Evolutionary conservation across 1,284 basidiomycete genomes (phyloP), one percentile per base, ranked within the genome.

Genomic region (Schizopora paradoxa): DNA sequence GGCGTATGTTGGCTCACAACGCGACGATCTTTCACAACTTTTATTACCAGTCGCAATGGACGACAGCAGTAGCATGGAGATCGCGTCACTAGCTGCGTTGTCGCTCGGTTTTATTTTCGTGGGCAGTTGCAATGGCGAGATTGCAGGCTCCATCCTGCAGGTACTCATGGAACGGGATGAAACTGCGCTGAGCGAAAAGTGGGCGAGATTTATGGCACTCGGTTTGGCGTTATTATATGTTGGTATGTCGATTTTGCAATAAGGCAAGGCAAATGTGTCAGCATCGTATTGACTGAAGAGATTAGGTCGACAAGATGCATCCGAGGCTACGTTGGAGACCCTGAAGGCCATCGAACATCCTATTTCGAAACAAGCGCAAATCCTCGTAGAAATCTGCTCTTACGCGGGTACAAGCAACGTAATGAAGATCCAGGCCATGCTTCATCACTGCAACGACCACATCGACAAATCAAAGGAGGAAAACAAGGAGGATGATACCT

Each of bases 351-450:
- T 99, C 52, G 89, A 95, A 45, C 92, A 98, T 61, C 89, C 91
- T 1, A 79, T 97, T 47, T 86, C 91, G 21, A 91, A 90, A 59
- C 91, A 91, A 42, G 89, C 92, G 1, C 87, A 91, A 56, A 86
- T 97, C 44, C 73, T 99, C 35, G 91, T 98, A 16, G 92, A 98
- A 58, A 89, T 91, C 37, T 97, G 94, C 62, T 84, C 93, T 2
- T 98, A 88, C 61, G 95, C 94, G 2, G 96, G 91, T 4, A 95
- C 92, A 0, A 94, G 95, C 29, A 96, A 98, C 60, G 95, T 98
- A 2, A 73, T 99, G 48, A 92, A 92, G 67, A 78, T 99, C 22
- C 96, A 99, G 63, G 74, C 76, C 38, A 88, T 99, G 79, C 76
- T 99, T 14, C 92, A 97, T 58, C 79, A 91, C 54, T 98, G 95